A percentile compares a stretch with the other conserved stretches of the same genome.
phyloP scores from a whole-genome alignment of 345 rosid genomes.

The Populus deltoides region DNA sequence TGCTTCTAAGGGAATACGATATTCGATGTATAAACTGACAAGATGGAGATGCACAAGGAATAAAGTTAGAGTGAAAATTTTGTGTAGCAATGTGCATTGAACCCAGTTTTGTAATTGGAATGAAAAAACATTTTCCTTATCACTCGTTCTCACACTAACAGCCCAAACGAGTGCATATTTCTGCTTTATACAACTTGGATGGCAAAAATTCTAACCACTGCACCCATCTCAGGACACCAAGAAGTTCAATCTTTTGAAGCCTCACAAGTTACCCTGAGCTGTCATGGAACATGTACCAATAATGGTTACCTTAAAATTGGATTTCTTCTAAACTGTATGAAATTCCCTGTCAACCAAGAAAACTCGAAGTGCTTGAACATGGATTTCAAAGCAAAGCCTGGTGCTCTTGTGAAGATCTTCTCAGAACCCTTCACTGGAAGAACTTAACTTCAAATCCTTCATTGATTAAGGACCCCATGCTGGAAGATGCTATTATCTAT shows the following conservation, averaged over 20 bases:
- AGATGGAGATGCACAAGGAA: conserved; percentile 31
- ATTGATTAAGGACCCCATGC: not conserved
- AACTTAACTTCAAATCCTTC: not conserved
- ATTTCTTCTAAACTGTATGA: not conserved
- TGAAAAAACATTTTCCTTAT: conserved; percentile 12
- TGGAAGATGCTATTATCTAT: not conserved
- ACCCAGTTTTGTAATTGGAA: conserved; percentile 35
- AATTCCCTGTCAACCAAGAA: not conserved
- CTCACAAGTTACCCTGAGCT: not conserved
- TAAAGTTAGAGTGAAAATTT: conserved; percentile 32
- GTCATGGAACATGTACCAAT: not conserved
- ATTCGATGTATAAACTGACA: conserved; percentile 24
- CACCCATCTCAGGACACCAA: not conserved
- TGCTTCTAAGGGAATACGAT: conserved; percentile 15
- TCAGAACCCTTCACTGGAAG: not conserved
- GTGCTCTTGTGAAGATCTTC: not conserved
- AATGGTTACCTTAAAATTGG: no score
- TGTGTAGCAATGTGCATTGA: conserved; percentile 21
- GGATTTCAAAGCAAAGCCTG: not conserved
- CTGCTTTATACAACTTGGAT: not conserved
- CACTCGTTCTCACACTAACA: not conserved
- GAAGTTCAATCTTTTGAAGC: not conserved
- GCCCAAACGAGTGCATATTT: not conserved
- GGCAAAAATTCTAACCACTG: not conserved
- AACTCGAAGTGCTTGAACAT: not conserved